Conservation (phyloP, 1,139 yeast species). For the Suhomyces guaymorum region DNA sequence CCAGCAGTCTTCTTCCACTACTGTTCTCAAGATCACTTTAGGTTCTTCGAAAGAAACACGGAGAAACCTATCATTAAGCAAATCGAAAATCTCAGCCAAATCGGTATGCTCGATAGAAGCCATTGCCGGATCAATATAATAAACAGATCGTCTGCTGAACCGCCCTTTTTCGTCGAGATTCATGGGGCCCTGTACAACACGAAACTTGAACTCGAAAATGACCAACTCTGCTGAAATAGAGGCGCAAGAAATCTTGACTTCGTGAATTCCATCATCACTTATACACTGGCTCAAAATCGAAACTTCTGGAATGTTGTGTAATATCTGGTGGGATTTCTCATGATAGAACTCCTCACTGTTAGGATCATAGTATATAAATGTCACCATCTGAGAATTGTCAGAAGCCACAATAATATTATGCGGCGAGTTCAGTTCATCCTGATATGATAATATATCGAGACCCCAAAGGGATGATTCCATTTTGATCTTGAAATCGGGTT, state of each 20-base stretch:
- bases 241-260: constrained; percentile 36
- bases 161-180: constrained; percentile 19
- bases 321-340: constrained; percentile 42
- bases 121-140: constrained; percentile 34
- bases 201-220: constrained; percentile 37
- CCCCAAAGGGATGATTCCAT: constrained; percentile 66
- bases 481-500: constrained; percentile 41
- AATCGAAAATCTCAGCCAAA: constrained; percentile 8
- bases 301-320: constrained; percentile 64
- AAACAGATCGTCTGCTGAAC: constrained; percentile 16
- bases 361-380: constrained; percentile 39
- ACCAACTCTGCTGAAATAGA: constrained; percentile 54
- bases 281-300: constrained; percentile 35
- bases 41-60: constrained; percentile 30
- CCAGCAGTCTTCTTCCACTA: constrained; percentile 58
- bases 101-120: constrained; percentile 26
- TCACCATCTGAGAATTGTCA: constrained; percentile 56
- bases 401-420: constrained; percentile 51
- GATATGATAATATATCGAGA: constrained; percentile 39
- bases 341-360: constrained; percentile 32
- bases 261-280: constrained; percentile 19
- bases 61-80: constrained; percentile 19
- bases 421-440: constrained; percentile 22
- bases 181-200: constrained; percentile 31
- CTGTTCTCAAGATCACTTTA: constrained; percentile 27